A percentile compares a stretch with the other conserved stretches of the same genome.
Conservation (phyloP, 176 grass and related monocot species). For the Cenchrus americanus region DNA sequence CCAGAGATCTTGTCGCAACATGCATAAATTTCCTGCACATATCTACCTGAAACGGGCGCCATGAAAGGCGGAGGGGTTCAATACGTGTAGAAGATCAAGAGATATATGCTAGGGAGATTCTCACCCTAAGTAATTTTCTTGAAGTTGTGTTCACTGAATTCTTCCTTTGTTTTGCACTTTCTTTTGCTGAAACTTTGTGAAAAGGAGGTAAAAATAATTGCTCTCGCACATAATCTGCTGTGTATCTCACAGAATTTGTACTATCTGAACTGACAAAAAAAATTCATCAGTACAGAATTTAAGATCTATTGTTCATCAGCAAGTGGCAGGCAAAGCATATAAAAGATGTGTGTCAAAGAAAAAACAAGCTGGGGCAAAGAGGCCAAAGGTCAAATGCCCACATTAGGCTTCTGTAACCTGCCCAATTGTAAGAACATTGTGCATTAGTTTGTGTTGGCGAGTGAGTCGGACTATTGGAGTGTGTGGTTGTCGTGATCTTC, state of each 20-base stretch:
- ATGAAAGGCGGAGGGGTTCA: slow-evolving; percentile 50
- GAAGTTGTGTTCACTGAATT: slow-evolving; percentile 47
- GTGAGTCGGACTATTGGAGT: neutral
- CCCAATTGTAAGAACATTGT: neutral
- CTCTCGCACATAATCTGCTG: slow-evolving; percentile 59
- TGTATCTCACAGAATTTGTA: slow-evolving; percentile 73
- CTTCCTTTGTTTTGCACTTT: slow-evolving; percentile 31
- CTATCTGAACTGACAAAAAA: slow-evolving; percentile 57
- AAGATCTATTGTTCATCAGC: slow-evolving; percentile 11
- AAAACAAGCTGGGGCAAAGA: neutral
- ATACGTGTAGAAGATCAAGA: slow-evolving; percentile 33
- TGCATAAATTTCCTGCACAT: slow-evolving; percentile 74
- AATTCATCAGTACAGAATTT: slow-evolving; percentile 32
- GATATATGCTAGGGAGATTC: slow-evolving; percentile 8
- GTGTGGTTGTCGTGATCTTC: neutral
- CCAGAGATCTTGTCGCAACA: slow-evolving; percentile 61
- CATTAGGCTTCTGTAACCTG: neutral
- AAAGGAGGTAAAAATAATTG: slow-evolving; percentile 62
- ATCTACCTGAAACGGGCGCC: slow-evolving; percentile 73
- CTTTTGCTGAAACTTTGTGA: slow-evolving; percentile 48
- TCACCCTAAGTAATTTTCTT: slow-evolving; percentile 63
- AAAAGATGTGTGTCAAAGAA: slow-evolving; percentile 7
- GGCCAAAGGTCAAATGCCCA: neutral
- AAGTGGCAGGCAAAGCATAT: slow-evolving; percentile 15
- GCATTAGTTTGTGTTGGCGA: neutral